phyloP scores from a whole-genome alignment of 495 filamentous ascomycete species.

The Xylaria castorea region DNA sequence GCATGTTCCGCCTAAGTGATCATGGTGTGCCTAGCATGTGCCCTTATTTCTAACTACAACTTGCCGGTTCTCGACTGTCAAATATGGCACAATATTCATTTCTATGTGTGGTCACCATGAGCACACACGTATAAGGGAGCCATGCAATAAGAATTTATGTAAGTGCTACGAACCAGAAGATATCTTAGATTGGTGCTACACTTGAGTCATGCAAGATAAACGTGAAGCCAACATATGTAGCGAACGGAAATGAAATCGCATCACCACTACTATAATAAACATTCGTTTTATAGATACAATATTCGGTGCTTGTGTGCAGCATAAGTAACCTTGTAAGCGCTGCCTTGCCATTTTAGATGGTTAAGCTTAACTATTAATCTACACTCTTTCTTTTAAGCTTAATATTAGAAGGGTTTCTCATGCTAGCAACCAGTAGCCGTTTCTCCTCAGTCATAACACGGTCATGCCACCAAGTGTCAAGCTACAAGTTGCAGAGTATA shows the following conservation, averaged over 20 bases:
- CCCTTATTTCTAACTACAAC: background rate
- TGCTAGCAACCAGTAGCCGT: background rate
- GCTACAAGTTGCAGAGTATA: background rate
- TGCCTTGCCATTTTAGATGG: background rate
- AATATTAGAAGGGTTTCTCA: background rate
- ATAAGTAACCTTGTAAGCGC: background rate
- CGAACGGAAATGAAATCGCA: background rate
- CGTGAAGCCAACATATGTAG: background rate
- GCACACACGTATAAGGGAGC: background rate
- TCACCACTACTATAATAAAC: background rate
- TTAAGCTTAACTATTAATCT: background rate
- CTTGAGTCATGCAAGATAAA: background rate
- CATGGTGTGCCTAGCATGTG: background rate
- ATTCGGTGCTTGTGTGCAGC: background rate
- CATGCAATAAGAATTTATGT: background rate
- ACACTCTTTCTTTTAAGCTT: background rate
- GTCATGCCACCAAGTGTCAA: background rate
- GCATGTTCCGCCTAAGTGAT: background rate
- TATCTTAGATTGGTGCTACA: background rate
- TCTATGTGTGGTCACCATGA: background rate
- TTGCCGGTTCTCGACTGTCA: background rate
- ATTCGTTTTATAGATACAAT: background rate
- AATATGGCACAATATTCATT: background rate
- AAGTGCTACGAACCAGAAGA: background rate
- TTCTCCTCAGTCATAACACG: background rate